Evolutionary conservation across 2,329 filamentous ascomycete genomes (phyloP).

Genomic region (Pyricularia pennisetigena): DNA sequence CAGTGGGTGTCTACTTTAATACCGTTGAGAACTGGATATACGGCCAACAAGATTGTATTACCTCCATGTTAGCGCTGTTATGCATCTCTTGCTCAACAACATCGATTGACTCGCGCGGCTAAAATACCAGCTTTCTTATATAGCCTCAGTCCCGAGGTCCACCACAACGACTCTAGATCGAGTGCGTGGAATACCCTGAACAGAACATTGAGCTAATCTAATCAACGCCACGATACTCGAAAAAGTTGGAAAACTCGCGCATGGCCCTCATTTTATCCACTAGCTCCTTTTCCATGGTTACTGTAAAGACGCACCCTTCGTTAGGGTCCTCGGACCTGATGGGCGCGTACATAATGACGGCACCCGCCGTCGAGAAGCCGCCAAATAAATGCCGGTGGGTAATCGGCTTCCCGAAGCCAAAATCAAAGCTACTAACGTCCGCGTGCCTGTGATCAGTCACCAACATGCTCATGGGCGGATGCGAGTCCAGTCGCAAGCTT

Average conservation of each 20-base stretch:
- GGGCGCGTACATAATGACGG: background rate
- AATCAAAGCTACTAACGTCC: constrained; percentile 18
- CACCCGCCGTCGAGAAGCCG: background rate
- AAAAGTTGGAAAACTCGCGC: background rate
- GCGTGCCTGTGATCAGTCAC: constrained; percentile 25
- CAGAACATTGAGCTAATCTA: background rate
- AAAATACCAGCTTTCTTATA: no score
- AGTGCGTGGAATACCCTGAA: no score
- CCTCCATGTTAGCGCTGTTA: no score
- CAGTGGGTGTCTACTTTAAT: no score
- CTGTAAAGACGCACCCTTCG: background rate
- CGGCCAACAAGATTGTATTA: no score
- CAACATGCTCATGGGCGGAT: constrained; percentile 24
- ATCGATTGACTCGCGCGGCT: no score
- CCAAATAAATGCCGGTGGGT: constrained; percentile 21
- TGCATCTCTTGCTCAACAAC: no score
- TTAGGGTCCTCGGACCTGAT: background rate
- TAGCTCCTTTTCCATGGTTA: background rate
- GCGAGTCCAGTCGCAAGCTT: constrained; percentile 21
- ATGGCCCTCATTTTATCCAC: background rate
- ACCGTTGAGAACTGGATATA: no score
- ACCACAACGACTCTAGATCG: no score
- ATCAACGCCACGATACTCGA: background rate
- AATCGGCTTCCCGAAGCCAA: constrained; percentile 24
- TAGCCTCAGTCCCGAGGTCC: no score